A percentile compares a stretch with the other conserved stretches of the same genome.
Evolutionary conservation across 2,329 filamentous ascomycete species (phyloP).

Genomic region (Phaeosphaeria sp.): DNA sequence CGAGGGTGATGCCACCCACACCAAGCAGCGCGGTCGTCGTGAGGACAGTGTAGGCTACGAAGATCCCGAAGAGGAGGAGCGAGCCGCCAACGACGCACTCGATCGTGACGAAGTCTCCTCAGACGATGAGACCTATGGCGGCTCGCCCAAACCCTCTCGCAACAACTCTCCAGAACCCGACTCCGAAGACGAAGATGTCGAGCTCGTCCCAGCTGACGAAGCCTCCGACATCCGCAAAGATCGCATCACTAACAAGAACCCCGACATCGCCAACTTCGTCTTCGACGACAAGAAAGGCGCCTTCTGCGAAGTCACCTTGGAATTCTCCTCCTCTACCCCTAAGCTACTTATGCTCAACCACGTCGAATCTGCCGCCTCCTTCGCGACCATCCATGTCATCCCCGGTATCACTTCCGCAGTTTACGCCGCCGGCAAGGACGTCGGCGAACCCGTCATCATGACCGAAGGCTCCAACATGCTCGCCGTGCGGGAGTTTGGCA

Average conservation of each 20-base stretch:
- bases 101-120: conserved; percentile 61
- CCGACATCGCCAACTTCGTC: conserved; percentile 76
- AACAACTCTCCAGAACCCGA: conserved; percentile 40
- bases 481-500: conserved; percentile 87
- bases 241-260: conserved; percentile 54
- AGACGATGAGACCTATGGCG: conserved; percentile 62
- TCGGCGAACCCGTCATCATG: conserved; percentile 62
- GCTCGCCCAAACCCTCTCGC: conserved; percentile 51
- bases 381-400: conserved; percentile 87
- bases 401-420: conserved; percentile 76
- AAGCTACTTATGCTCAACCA: conserved; percentile 94
- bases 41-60: conserved; percentile 87
- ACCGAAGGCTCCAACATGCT: conserved; percentile 86
- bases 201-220: conserved; percentile 35
- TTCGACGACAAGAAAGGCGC: conserved; percentile 78
- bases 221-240: conserved; percentile 39
- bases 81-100: conserved; percentile 71
- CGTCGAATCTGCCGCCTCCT: conserved; percentile 79
- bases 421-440: conserved; percentile 58
- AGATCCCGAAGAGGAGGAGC: conserved; percentile 90
- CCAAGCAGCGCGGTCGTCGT: conserved; percentile 78
- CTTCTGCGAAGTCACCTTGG: conserved; percentile 82
- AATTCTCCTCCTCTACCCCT: conserved; percentile 78
- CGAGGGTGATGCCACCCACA: conserved; percentile 65
- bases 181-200: conserved; percentile 33